Base-by-base conservation (phyloP, 2,329 filamentous ascomycete species). In the Monosporascus sp. region DNA sequence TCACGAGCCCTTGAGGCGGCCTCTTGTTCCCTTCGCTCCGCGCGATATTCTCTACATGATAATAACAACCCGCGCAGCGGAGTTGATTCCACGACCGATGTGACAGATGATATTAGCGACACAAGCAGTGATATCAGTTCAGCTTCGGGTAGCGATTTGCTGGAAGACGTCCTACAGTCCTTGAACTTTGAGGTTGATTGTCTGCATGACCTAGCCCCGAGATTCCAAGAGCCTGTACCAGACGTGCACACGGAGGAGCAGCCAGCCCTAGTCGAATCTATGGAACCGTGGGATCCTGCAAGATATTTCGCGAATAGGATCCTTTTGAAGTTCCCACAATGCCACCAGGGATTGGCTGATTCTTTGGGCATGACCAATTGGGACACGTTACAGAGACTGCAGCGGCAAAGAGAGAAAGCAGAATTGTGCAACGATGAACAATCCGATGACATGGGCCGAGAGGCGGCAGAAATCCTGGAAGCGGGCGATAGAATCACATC, bases 161-260 rank as follows among this genome's bases (percentile, higher is more conserved):
- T 49, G 6, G 5, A 45, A 4, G 46, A 49, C 20, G 14, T 41
- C 9, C 27, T 19, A 37, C 40, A 52, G 6, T 19, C 38, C 27
- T 31, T 55, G 46, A 20, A 46, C 16, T 16, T n/a, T 7, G 49
- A 52, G 16, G 43, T 55, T 37, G 53, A 35, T 40, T 5, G 27
- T 46, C 26, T 55, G n/a, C 2, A 37, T 6, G 53, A 55, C 7
- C 49, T 55, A 37, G 49, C 46, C 9, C 49, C 53, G 24, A 49
- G 45, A 20, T 27, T 55, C 20, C 46, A 55, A 31, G 40, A 52
- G 19, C 49, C 49, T 7, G 38, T 52, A 35, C 49, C 27, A 19
- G 53, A 52, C n/a, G 14, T 5, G 19, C 8, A 5, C 27, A 26
- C 20, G 5, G 11, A 22, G 19, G 43, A 38, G 26, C 19, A 45